Evolutionary conservation across 306 rosid species (phyloP), one percentile per base, ranked within the genome.

Genomic region (Medicago arabica): DNA sequence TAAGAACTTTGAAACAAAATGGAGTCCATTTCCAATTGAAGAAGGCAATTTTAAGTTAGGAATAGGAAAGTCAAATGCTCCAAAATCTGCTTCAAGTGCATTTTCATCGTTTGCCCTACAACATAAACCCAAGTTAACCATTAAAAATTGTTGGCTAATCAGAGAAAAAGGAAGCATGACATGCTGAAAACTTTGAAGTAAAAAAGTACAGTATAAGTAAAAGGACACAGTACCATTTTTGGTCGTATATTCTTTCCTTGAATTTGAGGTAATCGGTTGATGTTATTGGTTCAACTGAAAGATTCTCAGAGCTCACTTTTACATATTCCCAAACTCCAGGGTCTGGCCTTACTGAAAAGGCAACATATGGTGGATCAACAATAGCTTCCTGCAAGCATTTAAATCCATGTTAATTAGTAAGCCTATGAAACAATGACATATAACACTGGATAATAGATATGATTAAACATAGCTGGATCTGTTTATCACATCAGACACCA

Each of bases 311-410:
- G 65, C 60, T 84, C 17, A 93, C 97, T 80, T 82, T 78, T 25
- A 81, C 94, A 80, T 50, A 89, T 80, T 93, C 98, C 96, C 96
- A 93, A 65, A 84, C 81, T 41, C 98, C 97, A 18, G 98, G 96
- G 73, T 79, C 80, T 53, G 86, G 90, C 84, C 98, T 87, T 69
- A 93, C 60, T 53, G 90, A 88, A 83, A 93, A 93, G 16, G 92
- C 91, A 75, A 91, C 89, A 87, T 87, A 62, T 25, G 98, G 98
- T 74, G 98, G 96, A 70, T 73, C 16, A 8, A 85, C 97, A 54
- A 87, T 81, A 23, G 98, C 98, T 84, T 89, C 98, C 98, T 93
- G 81, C 74, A 85, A 77, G 25, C 63, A 53, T 74, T 53, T 14
- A 54, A 46, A 58, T 43, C 61, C 31, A 19, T 21, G 15, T 58